Evolutionary conservation across 1,284 basidiomycete genomes (phyloP), one percentile per base, ranked within the genome.

Genomic region (Porphyrellus sp.): DNA sequence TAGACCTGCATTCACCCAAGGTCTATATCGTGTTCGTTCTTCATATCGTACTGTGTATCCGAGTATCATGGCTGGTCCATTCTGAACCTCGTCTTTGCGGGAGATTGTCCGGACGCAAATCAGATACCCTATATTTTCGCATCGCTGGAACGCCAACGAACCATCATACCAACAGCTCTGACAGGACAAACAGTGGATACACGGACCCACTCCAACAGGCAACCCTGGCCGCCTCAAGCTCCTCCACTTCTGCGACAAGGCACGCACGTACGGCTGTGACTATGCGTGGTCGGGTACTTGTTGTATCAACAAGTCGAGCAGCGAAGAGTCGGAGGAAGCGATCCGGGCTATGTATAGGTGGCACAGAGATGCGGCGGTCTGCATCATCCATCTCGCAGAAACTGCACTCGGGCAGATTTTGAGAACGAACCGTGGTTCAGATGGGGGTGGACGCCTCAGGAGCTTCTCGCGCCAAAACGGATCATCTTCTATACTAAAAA

Each of bases 321-420:
- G 56, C 12, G 58, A 58, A 25, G 56, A 58, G 9, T 38, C 57
- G 1, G 56, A 60, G 23, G 56, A 58, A 23, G 56, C 56, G 13
- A 58, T 58, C 34, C 58, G 58, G 2, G 49, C 56, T 23, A 57
- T 58, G 56, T 58, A 60, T 5, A 57, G 54, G 25, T 57, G 56
- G 56, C 59, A 59, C 30, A 42, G 37, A 23, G 47, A 59, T 4
- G 40, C 58, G 8, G 46, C 59, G 2, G 33, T 59, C 7, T 57
- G 57, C 54, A 47, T 57, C 37, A 39, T 59, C 27, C 54, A 57
- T 28, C 58, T 57, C 28, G 57, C 56, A 5, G 58, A 13, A 13
- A 59, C 56, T 4, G 15, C 12, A 31, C 38, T 8, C 30, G 58
- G 4, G 56, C 24, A 8, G 56, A 58, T 46, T 46, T 46, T 35